Evolutionary conservation across 257 asterid species (phyloP), one percentile per base, ranked within the genome.

Genomic region (Nicotiana knightiana): DNA sequence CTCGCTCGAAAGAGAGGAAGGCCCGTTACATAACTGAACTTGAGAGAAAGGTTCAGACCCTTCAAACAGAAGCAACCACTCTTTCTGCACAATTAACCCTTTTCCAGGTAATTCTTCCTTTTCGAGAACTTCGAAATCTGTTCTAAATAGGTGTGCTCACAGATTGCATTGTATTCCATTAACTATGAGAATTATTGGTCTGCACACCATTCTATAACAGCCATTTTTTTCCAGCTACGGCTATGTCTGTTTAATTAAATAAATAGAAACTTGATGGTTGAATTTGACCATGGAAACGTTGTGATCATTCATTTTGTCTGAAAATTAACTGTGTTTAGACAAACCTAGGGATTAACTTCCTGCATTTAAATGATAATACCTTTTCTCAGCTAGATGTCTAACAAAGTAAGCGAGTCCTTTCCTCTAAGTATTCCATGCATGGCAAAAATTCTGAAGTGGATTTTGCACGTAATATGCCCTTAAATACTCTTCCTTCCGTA

Each of bases 21-120:
- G 95, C 97, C 1, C 91, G 93, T 4, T 94, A 94, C 71, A 93
- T 94, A 16, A 90, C 97, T 73, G 98, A 94, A 82, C 94, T 94
- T 37, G 99, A 96, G 88, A 91, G 99, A 83, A 96, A 96, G 90
- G 98, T 96, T 84, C 98, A 96, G 89, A 94, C 93, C 81, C 98
- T 94, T 62, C 98, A 94, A 84, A 94, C 97, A 35, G 98, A 94
- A 87, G 97, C 98, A 79, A 94, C 98, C 64, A 93, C 97, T 73
- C 97, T 94, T 57, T 93, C 97, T 77, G 98, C 98, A 30, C 98
- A 94, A 76, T 86, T 94, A 16, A 90, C 96, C 53, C 81, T 94
- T 73, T 94, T 91, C 86, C 98, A 94, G 97, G 98, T 94, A 53
- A 32, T 51, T 75, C 46, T 75, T 53, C 63, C 63, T 28, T 75